Base-by-base conservation (phyloP, 2,329 filamentous ascomycete genomes). In the Mollisiaceae sp. region DNA sequence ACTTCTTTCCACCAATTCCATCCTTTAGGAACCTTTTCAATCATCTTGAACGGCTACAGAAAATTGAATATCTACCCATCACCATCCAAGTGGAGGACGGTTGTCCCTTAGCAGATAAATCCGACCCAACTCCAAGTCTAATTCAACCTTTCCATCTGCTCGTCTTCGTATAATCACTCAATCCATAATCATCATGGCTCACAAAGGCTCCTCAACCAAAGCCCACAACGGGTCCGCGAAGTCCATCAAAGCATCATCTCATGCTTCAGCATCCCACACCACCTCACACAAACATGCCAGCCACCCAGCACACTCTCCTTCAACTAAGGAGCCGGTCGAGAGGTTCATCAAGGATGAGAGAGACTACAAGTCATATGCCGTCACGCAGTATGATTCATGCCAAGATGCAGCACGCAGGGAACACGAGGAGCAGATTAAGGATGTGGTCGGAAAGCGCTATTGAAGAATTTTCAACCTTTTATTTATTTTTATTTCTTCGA, bases 241-340 rank as follows among this genome's bases (percentile, higher is more conserved):
- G 50, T 15, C 22, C 27, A 32, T 41, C 15, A 59, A 47, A 24
- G 47, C 43, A 20, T 60, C 38, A 14, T 58, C 63, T 8, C 38
- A 45, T 5, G 36, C 52, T 22, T 52, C 50, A 32, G 59, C 27
- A 18, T 27, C 32, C 18, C 41, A 57, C 15, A 9, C 4, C 2
- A 3, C 27, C 45, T 47, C 43, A 41, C 32, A 54, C n/a, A 56
- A 36, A 18, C 39, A 63, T 80, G 4, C 82, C 80, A 0, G 56
- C 15, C 24, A 38, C n/a, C 38, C 55, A 20, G 43, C 58, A 20
- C n/a, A 20, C 35, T 47, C 47, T 24, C 39, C 43, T 14, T 18
- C 55, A 15, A 52, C 43, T 12, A 24, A 54, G 9, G 27, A 27
- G 45, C 62, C 12, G 24, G 22, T 69, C 18, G 60, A 67, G 2